Evolutionary conservation across 768 basidiomycete species (phyloP).

Genomic region (Russula lepida): DNA sequence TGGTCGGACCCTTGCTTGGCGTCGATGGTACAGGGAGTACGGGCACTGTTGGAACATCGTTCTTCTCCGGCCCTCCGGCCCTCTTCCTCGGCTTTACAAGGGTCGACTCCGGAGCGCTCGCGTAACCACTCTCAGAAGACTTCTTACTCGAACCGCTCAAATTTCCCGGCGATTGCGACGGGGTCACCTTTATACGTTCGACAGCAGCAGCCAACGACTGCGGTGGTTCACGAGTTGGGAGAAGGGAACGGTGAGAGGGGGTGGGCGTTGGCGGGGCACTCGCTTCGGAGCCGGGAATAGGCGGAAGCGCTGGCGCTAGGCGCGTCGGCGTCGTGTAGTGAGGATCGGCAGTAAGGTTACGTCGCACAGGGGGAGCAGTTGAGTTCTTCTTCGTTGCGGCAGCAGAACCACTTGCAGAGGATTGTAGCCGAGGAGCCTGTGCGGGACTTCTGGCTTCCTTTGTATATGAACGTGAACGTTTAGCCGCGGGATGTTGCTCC

Average conservation of each 20-base stretch:
- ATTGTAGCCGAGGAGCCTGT: conserved; percentile 6
- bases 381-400: not conserved
- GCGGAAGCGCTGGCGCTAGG: conserved; percentile 24
- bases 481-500: not conserved
- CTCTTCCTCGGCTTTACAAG: not conserved
- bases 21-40: conserved; percentile 5
- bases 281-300: conserved; percentile 47
- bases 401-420: conserved; percentile 3
- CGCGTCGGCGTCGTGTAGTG: conserved; percentile 21
- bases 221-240: conserved; percentile 48
- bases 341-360: conserved; percentile 14
- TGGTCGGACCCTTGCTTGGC: conserved; percentile 13
- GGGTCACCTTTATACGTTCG: conserved; percentile 44
- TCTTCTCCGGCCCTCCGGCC: not conserved
- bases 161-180: conserved; percentile 11
- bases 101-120: conserved; percentile 12
- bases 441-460: not conserved
- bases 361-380: conserved; percentile 12
- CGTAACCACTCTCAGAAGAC: conserved; percentile 21
- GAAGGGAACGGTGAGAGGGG: conserved; percentile 35
- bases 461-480: conserved; percentile 10
- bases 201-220: conserved; percentile 68
- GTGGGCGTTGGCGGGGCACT: conserved; percentile 48
- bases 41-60: not conserved
- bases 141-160: conserved; percentile 3